Percentiles rank a stretch among this genome's conserved stretches.
Conservation (phyloP, 768 basidiomycete genomes). For the Tremella fuciformis region DNA sequence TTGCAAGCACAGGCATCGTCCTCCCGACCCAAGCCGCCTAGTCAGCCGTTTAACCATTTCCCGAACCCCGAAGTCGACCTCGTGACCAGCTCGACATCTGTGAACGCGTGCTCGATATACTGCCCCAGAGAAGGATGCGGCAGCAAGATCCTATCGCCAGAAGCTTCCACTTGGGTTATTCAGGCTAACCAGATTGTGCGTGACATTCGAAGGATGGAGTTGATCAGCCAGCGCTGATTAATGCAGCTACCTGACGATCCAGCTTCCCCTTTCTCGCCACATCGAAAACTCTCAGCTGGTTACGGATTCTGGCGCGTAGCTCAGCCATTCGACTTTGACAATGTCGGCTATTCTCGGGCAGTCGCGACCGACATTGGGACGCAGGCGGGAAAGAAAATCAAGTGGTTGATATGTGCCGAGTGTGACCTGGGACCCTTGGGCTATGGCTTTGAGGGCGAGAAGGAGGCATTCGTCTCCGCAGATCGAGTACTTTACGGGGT, state of each 20-base stretch:
- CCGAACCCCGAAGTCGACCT: slow-evolving; percentile 9
- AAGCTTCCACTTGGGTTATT: slow-evolving; percentile 17
- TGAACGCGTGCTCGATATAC: slow-evolving; percentile 36
- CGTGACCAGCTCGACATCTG: neutral
- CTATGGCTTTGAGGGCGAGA: slow-evolving; percentile 51
- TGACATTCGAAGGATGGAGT: neutral
- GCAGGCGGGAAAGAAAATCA: slow-evolving; percentile 32
- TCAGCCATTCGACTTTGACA: slow-evolving; percentile 51
- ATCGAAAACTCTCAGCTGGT: neutral
- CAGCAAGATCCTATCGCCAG: slow-evolving; percentile 40
- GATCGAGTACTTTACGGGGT: slow-evolving; percentile 45
- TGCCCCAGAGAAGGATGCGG: slow-evolving; percentile 49
- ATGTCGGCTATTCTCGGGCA: slow-evolving; percentile 51
- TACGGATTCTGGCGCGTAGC: slow-evolving; percentile 40
- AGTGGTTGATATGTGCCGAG: slow-evolving; percentile 53
- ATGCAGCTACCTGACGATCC: slow-evolving; percentile 36
- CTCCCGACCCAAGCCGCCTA: slow-evolving; percentile 16
- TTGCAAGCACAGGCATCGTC: slow-evolving; percentile 36
- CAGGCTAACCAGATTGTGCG: neutral
- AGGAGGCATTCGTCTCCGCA: slow-evolving; percentile 48
- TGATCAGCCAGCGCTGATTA: no score
- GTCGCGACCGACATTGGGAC: slow-evolving; percentile 7
- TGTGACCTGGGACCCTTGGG: slow-evolving; percentile 53
- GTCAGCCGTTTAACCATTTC: slow-evolving; percentile 15
- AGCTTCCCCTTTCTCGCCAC: slow-evolving; percentile 34